phyloP scores from a whole-genome alignment of 2,329 filamentous ascomycete genomes.

The Celoporthe dispersa region DNA sequence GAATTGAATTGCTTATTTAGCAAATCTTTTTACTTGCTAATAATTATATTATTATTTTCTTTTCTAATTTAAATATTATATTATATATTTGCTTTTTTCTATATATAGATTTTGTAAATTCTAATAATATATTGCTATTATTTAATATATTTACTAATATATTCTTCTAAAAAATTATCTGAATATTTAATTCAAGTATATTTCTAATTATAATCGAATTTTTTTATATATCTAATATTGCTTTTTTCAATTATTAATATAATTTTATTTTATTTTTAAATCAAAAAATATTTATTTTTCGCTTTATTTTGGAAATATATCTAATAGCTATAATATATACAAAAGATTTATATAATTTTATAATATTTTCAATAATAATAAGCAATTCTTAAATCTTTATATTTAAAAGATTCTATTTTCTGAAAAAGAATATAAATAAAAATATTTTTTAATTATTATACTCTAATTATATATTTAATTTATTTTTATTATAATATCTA shows the following conservation, averaged over 20 bases:
- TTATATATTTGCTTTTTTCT: too few species aligned
- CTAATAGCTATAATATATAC: neutral
- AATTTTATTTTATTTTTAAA: neutral
- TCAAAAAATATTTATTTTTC: neutral
- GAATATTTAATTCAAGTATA: too few species aligned
- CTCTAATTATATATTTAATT: neutral
- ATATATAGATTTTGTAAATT: too few species aligned
- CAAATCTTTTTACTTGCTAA: too few species aligned
- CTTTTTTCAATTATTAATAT: neutral
- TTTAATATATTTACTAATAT: too few species aligned
- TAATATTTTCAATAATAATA: neutral
- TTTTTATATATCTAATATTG: too few species aligned
- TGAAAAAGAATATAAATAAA: neutral
- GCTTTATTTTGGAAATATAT: neutral
- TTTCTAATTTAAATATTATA: too few species aligned
- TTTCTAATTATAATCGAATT: too few species aligned
- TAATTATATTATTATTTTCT: too few species aligned
- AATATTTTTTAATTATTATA: neutral
- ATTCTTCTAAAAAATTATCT: too few species aligned
- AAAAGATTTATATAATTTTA: neutral
- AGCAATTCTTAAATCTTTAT: neutral
- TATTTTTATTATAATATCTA: neutral
- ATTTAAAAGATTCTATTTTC: neutral
- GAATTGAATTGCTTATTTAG: too few species aligned
- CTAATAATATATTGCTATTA: too few species aligned